phyloP scores from a whole-genome alignment of 2,329 filamentous ascomycete species.

The Sarocladium brachiariae region DNA sequence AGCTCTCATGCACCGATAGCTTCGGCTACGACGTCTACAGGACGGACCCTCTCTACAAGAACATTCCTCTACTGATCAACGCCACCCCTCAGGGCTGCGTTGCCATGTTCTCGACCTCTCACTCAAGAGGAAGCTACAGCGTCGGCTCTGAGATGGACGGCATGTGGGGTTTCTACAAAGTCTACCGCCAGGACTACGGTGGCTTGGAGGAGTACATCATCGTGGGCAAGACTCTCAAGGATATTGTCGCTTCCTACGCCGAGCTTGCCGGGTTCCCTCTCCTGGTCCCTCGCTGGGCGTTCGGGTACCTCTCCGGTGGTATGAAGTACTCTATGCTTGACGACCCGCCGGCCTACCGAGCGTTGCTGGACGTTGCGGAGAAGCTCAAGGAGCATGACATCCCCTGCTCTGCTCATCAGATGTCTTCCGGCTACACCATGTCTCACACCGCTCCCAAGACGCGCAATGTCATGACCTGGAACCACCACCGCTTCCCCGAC shows the following conservation, averaged over 20 bases:
- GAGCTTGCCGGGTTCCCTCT: constrained; percentile 61
- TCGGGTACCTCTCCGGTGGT: constrained; percentile 64
- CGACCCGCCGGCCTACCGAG: constrained; percentile 46
- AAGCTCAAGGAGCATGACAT: constrained; percentile 60
- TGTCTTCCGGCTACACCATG: constrained; percentile 67
- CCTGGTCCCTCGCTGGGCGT: constrained; percentile 64
- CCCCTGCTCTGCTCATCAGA: constrained; percentile 64
- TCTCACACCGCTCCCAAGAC: constrained; percentile 61
- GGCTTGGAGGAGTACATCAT: constrained; percentile 67
- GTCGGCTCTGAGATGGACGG: constrained; percentile 69
- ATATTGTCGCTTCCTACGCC: constrained; percentile 60
- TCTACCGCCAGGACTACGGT: constrained; percentile 65
- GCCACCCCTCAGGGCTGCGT: constrained; percentile 57
- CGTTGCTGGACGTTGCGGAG: constrained; percentile 52
- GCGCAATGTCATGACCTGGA: constrained; percentile 64
- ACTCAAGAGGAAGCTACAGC: constrained; percentile 57
- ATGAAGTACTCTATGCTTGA: constrained; percentile 48
- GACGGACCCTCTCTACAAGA: constrained; percentile 69
- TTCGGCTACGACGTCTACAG: constrained; percentile 68
- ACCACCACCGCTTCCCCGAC: constrained; percentile 61
- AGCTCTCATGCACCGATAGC: constrained; percentile 61
- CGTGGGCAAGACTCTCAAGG: constrained; percentile 57
- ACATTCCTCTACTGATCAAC: constrained; percentile 67
- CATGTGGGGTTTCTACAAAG: constrained; percentile 69
- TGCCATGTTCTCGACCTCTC: constrained; percentile 60